A percentile compares a stretch with the other conserved stretches of the same genome.
These are phyloP conservation scores for Ramalina peruviana DNA, from an alignment of 495 filamentous ascomycete species.

Conservation along the genomic window DNA sequence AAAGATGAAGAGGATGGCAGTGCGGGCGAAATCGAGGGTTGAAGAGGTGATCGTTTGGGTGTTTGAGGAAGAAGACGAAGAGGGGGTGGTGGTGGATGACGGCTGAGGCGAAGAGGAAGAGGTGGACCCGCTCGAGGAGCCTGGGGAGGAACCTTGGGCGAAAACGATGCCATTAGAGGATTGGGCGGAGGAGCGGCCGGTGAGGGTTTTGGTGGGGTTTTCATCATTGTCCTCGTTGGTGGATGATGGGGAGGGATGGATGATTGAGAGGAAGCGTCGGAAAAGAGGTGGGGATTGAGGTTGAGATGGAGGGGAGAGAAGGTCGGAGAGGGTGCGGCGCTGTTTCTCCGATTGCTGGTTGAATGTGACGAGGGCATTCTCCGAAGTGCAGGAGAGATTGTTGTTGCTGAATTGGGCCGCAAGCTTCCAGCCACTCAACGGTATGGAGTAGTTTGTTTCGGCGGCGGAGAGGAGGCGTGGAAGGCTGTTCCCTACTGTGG, in stretches of 20 bases:
- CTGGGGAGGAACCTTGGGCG: conserved; percentile 15
- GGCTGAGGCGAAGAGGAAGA: conserved; percentile 8
- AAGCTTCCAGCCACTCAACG: conserved; percentile 49
- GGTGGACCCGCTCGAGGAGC: conserved; percentile 7
- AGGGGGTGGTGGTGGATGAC: neutral
- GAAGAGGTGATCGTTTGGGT: conserved; percentile 10
- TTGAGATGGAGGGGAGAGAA: neutral
- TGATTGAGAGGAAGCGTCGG: neutral
- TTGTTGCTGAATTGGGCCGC: conserved; percentile 62
- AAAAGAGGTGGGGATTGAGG: neutral
- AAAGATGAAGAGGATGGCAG: conserved; percentile 36
- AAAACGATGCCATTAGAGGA: conserved; percentile 34
- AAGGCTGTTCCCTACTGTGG: conserved; percentile 67
- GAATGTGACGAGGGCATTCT: conserved; percentile 82
- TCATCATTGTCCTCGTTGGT: neutral
- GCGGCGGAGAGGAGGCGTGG: conserved; percentile 55
- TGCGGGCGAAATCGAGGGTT: conserved; percentile 33
- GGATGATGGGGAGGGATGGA: neutral
- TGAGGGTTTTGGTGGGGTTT: conserved; percentile 16
- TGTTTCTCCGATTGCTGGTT: conserved; percentile 30
- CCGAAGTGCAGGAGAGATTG: conserved; percentile 59
- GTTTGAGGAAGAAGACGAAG: neutral
- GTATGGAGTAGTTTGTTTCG: conserved; percentile 57
- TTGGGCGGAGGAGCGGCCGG: conserved; percentile 20
- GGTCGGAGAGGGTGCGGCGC: conserved; percentile 3